A percentile compares a stretch with the other conserved stretches of the same genome.
phyloP scores from a whole-genome alignment of 208 protist species.

The Trypanosomatidae sp. region DNA sequence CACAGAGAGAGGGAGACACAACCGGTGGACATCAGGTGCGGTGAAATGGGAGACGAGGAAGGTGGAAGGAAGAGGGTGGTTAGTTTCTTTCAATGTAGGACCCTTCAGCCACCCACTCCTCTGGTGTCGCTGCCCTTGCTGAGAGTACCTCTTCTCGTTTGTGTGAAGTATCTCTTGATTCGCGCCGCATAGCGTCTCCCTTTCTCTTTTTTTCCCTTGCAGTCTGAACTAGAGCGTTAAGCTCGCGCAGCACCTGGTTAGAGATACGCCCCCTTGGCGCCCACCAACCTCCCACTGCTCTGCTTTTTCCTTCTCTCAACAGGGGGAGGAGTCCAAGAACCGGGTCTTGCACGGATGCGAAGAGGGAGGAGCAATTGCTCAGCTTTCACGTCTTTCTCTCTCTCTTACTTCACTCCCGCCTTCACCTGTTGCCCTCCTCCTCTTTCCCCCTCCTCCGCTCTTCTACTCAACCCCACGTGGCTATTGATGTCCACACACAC shows the following conservation, averaged over 20 bases:
- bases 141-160: conserved; percentile 2
- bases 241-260: neutral
- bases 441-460: neutral
- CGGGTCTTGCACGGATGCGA: neutral
- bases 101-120: neutral
- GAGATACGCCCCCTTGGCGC: neutral
- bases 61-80: neutral
- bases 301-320: neutral
- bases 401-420: neutral
- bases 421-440: neutral
- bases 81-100: neutral
- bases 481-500: neutral
- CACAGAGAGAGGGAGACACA: neutral
- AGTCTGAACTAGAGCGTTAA: neutral
- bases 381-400: neutral
- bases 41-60: neutral
- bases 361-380: neutral
- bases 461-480: neutral
- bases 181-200: neutral
- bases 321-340: neutral
- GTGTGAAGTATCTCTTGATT: neutral
- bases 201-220: neutral
- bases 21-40: neutral
- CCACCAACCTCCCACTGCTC: neutral
- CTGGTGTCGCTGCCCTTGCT: conserved; percentile 1